Evolutionary conservation across 2,329 filamentous ascomycete species (phyloP), one percentile per base, ranked within the genome.

Genomic region (Colletotrichum falcatum): DNA sequence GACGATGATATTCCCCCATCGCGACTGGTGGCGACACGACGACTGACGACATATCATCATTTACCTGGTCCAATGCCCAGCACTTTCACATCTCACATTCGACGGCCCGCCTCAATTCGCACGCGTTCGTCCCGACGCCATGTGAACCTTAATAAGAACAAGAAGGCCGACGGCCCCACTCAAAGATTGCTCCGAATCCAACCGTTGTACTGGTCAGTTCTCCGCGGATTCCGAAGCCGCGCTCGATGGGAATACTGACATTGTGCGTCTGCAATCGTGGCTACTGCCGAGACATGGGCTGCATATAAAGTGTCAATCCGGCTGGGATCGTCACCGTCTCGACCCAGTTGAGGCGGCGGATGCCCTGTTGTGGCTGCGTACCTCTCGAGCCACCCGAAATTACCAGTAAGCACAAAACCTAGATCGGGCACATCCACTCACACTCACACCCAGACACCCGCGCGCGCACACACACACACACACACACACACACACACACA

Each of bases 351-450:
- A 70, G 67, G 67, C 56, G 63, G 51, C 35, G 56, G 44, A 63
- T 67, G 58, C 42, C 23, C n/a, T n/a, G n/a, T n/a, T n/a, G 53
- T 65, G 33, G 35, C n/a, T 58, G 30, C 30, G 14, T 35, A 23
- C 54, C n/a, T 37, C 51, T 44, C 64, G 20, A 58, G 49, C 68
- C 33, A 49, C 44, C 26, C 46, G 26, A 33, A 30, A 42, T n/a
- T 56, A 62, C 58, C 55, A 61, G 20, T 20, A 65, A 55, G 51
- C 69, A 69, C 54, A 65, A 55, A 68, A 66, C 58, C 28, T 58
- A 58, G 69, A 73, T 73, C 69, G 65, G 53, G 54, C 55, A 61
- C 44, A n/a, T n/a, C 18, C 14, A 5, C 18, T 5, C 7, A 44
- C 44, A 2, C 3, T n/a, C n/a, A n/a, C n/a, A n/a, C n/a, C n/a